A percentile compares a stretch with the other conserved stretches of the same genome.
Evolutionary conservation across 75 land plant genomes (phyloP).

Genomic region (Pinus tabuliformis): DNA sequence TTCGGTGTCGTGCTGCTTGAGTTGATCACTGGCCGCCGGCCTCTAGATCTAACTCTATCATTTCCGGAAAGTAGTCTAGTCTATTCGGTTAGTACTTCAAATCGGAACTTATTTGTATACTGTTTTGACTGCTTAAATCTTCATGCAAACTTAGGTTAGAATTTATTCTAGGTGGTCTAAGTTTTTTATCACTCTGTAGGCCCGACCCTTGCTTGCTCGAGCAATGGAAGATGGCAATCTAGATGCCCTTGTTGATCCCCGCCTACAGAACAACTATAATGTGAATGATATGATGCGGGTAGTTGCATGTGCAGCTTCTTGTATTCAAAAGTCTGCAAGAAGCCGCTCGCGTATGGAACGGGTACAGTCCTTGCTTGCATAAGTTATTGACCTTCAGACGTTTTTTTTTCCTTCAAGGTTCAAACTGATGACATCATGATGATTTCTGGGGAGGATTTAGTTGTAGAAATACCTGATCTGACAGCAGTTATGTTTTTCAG

Average conservation of each 20-base stretch:
- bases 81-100: constrained; percentile 65
- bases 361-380: constrained; percentile 27
- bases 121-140: neutral
- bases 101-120: neutral
- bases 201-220: too few species aligned
- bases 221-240: constrained; percentile 53
- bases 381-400: neutral
- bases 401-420: neutral
- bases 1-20: constrained; percentile 63
- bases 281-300: constrained; percentile 66
- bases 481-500: too few species aligned
- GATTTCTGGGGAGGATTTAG: neutral
- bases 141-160: neutral
- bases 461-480: neutral
- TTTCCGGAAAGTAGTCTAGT: constrained; percentile 76
- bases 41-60: too few species aligned
- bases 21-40: too few species aligned
- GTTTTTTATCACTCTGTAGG: too few species aligned
- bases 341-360: constrained; percentile 87
- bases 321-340: constrained; percentile 76
- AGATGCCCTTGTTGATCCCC: constrained; percentile 62
- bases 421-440: neutral
- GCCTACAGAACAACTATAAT: constrained; percentile 39
- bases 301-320: constrained; percentile 9
- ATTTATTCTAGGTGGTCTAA: too few species aligned